Base-by-base conservation (phyloP, 2,329 filamentous ascomycete species). In the Epichloe gansuensis region DNA sequence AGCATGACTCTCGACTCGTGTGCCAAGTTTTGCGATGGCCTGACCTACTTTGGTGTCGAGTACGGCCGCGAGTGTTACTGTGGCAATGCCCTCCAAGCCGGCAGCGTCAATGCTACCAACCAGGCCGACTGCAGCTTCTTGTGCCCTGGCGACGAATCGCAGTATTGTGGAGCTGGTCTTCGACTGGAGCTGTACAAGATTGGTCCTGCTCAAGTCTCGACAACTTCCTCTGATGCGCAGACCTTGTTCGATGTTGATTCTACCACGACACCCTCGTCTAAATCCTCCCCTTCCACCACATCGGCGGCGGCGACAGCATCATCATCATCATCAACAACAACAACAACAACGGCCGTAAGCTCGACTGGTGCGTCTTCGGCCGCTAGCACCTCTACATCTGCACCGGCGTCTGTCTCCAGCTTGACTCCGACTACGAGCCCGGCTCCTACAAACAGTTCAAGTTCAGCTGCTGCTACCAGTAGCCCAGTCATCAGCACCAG, bases 51-150 rank as follows among this genome's bases (percentile, higher is more conserved):
- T 2, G 69, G 69, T 9, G 61, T 70, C 4, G 66, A 71, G 48
- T 70, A 70, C 35, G 67, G 66, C 2, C 61, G 60, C 1, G 68
- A 71, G 37, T 71, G 69, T 21, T 71, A 65, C 60, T 71, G 68
- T 39, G 67, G 66, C 8, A 61, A 67, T 48, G 50, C 46, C 0
- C 55, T 71, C 8, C 60, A 62, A 21, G 57, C 59, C 4, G 67
- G 66, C 1, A 61, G 58, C 54, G 37, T 53, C 9, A 54, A 54
- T 12, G 50, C 59, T 2, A 62, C 59, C 48, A 66, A 70, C 43
- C 59, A 66, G 6, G 62, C 61, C 0, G 58, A 63, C 54, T 71
- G 69, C 50, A 65, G 60, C 35, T 62, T 66, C 37, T 50, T 56
- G 6, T 71, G 69, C 50, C 66, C 69, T 11, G 69, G 67, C 3